Evolutionary conservation across 352 stramenopile species (phyloP).

Genomic region (Pythium aphanidermatum): DNA sequence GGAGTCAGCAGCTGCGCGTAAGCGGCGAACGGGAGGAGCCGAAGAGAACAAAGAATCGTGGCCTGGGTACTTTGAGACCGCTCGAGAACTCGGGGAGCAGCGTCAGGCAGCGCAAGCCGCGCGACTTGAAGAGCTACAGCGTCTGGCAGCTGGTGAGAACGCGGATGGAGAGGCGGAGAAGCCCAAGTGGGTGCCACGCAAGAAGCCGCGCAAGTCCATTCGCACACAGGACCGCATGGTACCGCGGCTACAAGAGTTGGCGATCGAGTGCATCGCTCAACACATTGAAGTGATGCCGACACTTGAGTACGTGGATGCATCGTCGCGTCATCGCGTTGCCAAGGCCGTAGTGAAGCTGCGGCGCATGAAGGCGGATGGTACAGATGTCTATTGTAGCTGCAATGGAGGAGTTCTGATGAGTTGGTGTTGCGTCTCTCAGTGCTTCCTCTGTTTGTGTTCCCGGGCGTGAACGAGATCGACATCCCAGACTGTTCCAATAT

Average conservation of each 20-base stretch:
- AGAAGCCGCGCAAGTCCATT: slow-evolving; percentile 37
- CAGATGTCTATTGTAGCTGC: not conserved
- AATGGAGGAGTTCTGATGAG: not conserved
- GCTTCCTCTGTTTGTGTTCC: slow-evolving; percentile 75
- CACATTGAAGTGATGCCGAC: slow-evolving; percentile 63
- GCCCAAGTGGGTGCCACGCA: slow-evolving; percentile 44
- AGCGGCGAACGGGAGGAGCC: not conserved
- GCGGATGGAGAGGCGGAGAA: slow-evolving; percentile 10
- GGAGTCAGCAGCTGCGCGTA: slow-evolving; percentile 5
- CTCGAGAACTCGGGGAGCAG: slow-evolving; percentile 51
- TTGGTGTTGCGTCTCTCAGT: slow-evolving; percentile 23
- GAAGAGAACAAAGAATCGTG: slow-evolving; percentile 26
- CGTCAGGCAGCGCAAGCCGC: slow-evolving; percentile 51
- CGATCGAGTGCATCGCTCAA: slow-evolving; percentile 44
- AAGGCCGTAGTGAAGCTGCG: slow-evolving; percentile 47
- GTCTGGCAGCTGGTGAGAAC: slow-evolving; percentile 22
- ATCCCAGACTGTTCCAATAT: slow-evolving; percentile 79
- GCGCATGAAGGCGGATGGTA: slow-evolving; percentile 50
- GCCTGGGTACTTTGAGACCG: slow-evolving; percentile 76
- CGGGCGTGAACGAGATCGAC: slow-evolving; percentile 75
- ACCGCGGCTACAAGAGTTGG: slow-evolving; percentile 43
- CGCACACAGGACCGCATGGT: slow-evolving; percentile 43
- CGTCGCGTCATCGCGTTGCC: slow-evolving; percentile 53
- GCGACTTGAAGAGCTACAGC: slow-evolving; percentile 45
- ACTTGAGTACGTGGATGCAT: slow-evolving; percentile 64